Evolutionary conservation across 805 yeast species (phyloP).

Genomic region (Ogataea parapolymorpha): DNA sequence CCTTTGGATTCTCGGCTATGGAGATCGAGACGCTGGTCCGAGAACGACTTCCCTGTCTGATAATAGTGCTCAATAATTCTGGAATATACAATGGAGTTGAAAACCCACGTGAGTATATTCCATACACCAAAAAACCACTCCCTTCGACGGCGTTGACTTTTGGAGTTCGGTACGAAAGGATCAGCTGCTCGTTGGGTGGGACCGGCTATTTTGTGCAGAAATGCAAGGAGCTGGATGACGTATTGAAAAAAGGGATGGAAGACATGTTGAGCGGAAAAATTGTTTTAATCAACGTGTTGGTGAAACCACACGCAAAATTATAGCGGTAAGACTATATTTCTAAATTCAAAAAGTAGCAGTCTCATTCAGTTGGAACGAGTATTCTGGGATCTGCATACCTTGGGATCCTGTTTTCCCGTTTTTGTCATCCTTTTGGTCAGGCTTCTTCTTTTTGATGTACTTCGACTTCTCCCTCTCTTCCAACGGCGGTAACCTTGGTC

Average conservation of each 20-base stretch:
- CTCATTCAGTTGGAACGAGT: background rate
- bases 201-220: conserved; percentile 46
- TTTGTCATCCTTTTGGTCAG: conserved; percentile 7
- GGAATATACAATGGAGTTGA: conserved; percentile 69
- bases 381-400: background rate
- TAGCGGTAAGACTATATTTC: background rate
- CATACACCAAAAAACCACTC: conserved; percentile 26
- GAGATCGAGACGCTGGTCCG: conserved; percentile 71
- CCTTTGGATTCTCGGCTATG: conserved; percentile 71
- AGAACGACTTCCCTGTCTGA: conserved; percentile 47
- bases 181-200: conserved; percentile 57
- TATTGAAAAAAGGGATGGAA: conserved; percentile 36
- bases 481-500: conserved; percentile 30
- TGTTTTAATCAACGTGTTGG: conserved; percentile 43
- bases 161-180: conserved; percentile 53
- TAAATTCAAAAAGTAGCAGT: background rate
- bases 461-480: conserved; percentile 25
- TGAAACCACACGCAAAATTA: conserved; percentile 9
- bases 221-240: conserved; percentile 36
- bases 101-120: conserved; percentile 17
- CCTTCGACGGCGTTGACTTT: conserved; percentile 61
- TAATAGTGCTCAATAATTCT: conserved; percentile 68
- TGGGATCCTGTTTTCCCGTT: background rate
- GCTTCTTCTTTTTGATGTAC: conserved; percentile 21
- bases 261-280: conserved; percentile 33